These are phyloP conservation scores for Yamadazyma ubonensis DNA, from an alignment of 805 yeast species.

Conservation along the genomic window DNA sequence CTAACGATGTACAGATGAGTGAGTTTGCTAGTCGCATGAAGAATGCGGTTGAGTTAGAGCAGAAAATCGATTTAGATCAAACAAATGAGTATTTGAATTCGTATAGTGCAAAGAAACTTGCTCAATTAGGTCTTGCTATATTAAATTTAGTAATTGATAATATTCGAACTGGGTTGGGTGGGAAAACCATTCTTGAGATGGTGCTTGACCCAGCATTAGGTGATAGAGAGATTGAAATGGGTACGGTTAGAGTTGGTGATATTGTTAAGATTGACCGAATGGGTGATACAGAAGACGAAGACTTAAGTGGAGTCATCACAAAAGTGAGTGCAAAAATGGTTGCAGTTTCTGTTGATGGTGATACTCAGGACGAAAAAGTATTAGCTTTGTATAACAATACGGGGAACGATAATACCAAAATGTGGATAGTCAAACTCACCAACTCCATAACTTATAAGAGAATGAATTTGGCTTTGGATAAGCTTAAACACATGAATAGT, in stretches of 20 bases:
- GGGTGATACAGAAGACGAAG: conserved; percentile 12
- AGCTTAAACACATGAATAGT: conserved; percentile 50
- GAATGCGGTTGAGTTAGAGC: conserved; percentile 38
- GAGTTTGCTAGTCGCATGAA: conserved; percentile 19
- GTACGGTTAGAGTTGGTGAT: conserved; percentile 71
- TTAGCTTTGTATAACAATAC: conserved; percentile 46
- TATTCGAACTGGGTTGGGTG: conserved; percentile 76
- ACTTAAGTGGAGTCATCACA: conserved; percentile 65
- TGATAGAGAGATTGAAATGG: conserved; percentile 36
- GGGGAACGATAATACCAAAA: conserved; percentile 35
- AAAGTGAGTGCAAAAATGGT: conserved; percentile 49
- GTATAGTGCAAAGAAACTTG: conserved; percentile 62
- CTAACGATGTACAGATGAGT: conserved; percentile 11
- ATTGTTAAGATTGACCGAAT: conserved; percentile 52
- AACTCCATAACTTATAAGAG: conserved; percentile 73
- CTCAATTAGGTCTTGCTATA: conserved; percentile 71
- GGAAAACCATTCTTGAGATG: conserved; percentile 66
- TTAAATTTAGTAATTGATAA: conserved; percentile 61
- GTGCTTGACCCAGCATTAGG: conserved; percentile 50
- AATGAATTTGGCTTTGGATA: conserved; percentile 75
- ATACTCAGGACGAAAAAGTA: conserved; percentile 48
- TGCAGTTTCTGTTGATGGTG: conserved; percentile 61
- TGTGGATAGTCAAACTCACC: conserved; percentile 68
- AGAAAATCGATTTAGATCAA: conserved; percentile 31
- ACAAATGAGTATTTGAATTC: conserved; percentile 32